Base-by-base conservation (phyloP, 352 stramenopile species). In the Phytopythium helicoides region DNA sequence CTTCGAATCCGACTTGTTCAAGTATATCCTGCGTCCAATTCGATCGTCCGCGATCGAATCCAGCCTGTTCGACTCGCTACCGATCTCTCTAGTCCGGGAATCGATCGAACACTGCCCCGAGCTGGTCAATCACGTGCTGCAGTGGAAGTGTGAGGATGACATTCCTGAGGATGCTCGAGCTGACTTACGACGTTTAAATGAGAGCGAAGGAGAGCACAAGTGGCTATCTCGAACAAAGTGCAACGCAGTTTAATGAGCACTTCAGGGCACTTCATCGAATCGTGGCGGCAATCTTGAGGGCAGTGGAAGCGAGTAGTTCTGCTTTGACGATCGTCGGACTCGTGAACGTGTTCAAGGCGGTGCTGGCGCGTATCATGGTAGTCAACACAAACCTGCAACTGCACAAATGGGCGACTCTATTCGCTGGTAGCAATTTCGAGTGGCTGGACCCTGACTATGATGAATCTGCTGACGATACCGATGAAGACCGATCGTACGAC, bases 41-140 rank as follows among this genome's bases (percentile, higher is more conserved):
- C 76, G 81, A 33, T 92, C 81, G 11, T 87, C 81, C 21, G 81
- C 81, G 1, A 92, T 92, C 34, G 81, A 92, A 56, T 92, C 81
- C 0, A 88, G 81, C 56, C 51, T 92, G 1, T 73, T 86, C 22
- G 81, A 92, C 47, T 71, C 71, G n/a, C 54, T 92, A 1, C 81
- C 81, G 5, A 89, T 89, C 26, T 87, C 81, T 14, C 56, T 92
- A 0, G 81, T 89, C 10, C 68, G 79, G 18, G 81, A 92, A 62
- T 89, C 81, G 1, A 87, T 92, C 19, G 74, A 81, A 18, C 79
- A 89, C 14, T 92, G 81, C 47, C 81, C 81, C 1, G 81, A 92
- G 47, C 66, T 88, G 5, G 72, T 92, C 3, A 89, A 89, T 25
- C 81, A 92, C 46, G 78, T 92, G 21, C 41, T 92, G 35, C 70